These are phyloP conservation scores for Aspergillus biplanus DNA, from an alignment of 495 filamentous ascomycete species.

Conservation along the genomic window DNA sequence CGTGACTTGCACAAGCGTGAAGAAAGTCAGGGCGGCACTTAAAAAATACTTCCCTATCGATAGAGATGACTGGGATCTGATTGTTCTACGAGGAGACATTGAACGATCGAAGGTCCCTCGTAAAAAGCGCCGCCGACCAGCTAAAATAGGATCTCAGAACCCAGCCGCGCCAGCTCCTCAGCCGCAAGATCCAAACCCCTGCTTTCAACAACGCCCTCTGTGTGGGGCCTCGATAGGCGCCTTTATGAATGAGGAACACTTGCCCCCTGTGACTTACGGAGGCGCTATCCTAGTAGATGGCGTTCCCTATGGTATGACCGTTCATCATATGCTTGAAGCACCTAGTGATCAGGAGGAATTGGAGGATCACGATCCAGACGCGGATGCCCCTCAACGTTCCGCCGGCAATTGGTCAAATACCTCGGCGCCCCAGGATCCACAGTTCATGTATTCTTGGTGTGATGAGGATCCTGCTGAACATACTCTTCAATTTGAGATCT, in stretches of 20 bases:
- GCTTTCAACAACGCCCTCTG: constrained; percentile 72
- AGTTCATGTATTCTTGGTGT: constrained; percentile 38
- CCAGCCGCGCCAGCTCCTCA: constrained; percentile 36
- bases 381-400: constrained; percentile 38
- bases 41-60: constrained; percentile 73
- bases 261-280: constrained; percentile 88
- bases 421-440: constrained; percentile 22
- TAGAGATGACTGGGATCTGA: constrained; percentile 55
- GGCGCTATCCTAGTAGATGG: constrained; percentile 84
- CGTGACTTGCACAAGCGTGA: constrained; percentile 74
- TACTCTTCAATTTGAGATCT: constrained; percentile 51
- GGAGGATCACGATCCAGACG: constrained; percentile 35
- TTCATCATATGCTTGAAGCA: constrained; percentile 92
- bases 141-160: constrained; percentile 37
- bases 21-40: constrained; percentile 69
- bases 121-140: constrained; percentile 49
- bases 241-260: constrained; percentile 77
- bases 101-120: constrained; percentile 64
- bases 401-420: constrained; percentile 38
- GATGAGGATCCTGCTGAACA: constrained; percentile 39
- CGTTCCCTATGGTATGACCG: constrained; percentile 86
- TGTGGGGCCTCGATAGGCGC: constrained; percentile 94
- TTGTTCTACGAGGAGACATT: constrained; percentile 72
- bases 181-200: constrained; percentile 42
- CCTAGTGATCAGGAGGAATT: constrained; percentile 64